phyloP scores from a whole-genome alignment of 805 yeast species.

The Candida caryicola region DNA sequence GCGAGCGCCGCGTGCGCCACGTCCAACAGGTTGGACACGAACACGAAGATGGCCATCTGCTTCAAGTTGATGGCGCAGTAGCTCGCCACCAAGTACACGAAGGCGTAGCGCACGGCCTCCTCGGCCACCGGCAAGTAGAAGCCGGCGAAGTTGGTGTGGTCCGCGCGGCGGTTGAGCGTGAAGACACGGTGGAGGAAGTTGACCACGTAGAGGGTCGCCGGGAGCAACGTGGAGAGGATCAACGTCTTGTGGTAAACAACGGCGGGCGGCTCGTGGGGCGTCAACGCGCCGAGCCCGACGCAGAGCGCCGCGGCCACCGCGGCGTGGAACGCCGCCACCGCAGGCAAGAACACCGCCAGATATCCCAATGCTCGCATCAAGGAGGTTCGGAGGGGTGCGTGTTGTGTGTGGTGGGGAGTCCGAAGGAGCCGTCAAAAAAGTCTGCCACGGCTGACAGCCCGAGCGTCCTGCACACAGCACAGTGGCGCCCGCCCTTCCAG shows the following conservation, averaged over 20 bases:
- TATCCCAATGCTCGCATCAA: neutral
- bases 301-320: conserved; percentile 4
- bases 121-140: conserved; percentile 17
- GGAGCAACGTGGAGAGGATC: conserved; percentile 10
- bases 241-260: conserved; percentile 7
- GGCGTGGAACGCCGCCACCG: neutral
- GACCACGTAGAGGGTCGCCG: conserved; percentile 5
- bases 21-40: conserved; percentile 6
- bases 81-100: conserved; percentile 6
- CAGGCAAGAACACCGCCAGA: neutral
- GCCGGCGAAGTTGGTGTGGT: conserved; percentile 5
- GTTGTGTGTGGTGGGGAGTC: too few relatives aligned
- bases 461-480: too few relatives aligned
- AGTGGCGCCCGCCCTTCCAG: too few relatives aligned
- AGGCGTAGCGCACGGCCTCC: conserved; percentile 7
- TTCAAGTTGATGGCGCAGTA: conserved; percentile 3
- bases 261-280: conserved; percentile 7
- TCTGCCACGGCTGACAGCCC: too few relatives aligned
- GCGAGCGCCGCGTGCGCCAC: neutral
- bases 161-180: conserved; percentile 8
- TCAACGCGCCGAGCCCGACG: conserved; percentile 9
- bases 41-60: conserved; percentile 10
- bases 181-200: conserved; percentile 12
- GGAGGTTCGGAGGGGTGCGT: too few relatives aligned
- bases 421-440: too few relatives aligned